phyloP scores from a whole-genome alignment of 108 stramenopile genomes.

The Skeletonema marinoi region DNA sequence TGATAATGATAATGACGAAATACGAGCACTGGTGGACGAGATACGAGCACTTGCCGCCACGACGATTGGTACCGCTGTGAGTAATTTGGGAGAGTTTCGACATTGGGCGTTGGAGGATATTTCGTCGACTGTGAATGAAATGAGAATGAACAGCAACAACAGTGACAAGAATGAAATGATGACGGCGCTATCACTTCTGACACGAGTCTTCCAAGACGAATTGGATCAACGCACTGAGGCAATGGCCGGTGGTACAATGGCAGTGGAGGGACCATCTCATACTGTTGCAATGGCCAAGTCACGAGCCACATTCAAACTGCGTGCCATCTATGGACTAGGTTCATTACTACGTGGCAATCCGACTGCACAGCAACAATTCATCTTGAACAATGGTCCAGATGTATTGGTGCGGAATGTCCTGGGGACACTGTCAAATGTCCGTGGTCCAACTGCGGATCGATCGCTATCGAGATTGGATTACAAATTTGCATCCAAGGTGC shows the following conservation, averaged over 20 bases:
- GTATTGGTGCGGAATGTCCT: slow-evolving; percentile 28
- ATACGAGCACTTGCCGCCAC: slow-evolving; percentile 83
- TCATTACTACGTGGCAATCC: slow-evolving; percentile 76
- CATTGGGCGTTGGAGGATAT: slow-evolving; percentile 77
- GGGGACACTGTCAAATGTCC: slow-evolving; percentile 19
- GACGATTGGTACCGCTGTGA: slow-evolving; percentile 90
- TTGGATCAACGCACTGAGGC: slow-evolving; percentile 23
- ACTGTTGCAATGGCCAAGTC: neutral
- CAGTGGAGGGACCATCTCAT: slow-evolving; percentile 7
- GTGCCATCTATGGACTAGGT: slow-evolving; percentile 74
- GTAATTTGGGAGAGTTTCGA: slow-evolving; percentile 88
- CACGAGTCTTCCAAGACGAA: slow-evolving; percentile 13
- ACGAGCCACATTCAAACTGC: slow-evolving; percentile 27
- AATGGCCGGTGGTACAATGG: slow-evolving; percentile 43
- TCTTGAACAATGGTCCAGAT: slow-evolving; percentile 38
- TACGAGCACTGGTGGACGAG: slow-evolving; percentile 25
- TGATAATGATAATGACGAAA: neutral
- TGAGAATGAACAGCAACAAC: neutral
- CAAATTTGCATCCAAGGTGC: slow-evolving; percentile 56
- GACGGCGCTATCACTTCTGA: slow-evolving; percentile 14
- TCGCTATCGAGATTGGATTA: slow-evolving; percentile 29
- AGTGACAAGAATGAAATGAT: neutral
- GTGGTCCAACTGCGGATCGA: slow-evolving; percentile 5
- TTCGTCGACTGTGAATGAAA: neutral
- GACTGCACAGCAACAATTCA: slow-evolving; percentile 58